Percentiles rank a stretch among this genome's conserved stretches.
Evolutionary conservation across 2,329 filamentous ascomycete species (phyloP).

Genomic region (Epichloe coenophiala): DNA sequence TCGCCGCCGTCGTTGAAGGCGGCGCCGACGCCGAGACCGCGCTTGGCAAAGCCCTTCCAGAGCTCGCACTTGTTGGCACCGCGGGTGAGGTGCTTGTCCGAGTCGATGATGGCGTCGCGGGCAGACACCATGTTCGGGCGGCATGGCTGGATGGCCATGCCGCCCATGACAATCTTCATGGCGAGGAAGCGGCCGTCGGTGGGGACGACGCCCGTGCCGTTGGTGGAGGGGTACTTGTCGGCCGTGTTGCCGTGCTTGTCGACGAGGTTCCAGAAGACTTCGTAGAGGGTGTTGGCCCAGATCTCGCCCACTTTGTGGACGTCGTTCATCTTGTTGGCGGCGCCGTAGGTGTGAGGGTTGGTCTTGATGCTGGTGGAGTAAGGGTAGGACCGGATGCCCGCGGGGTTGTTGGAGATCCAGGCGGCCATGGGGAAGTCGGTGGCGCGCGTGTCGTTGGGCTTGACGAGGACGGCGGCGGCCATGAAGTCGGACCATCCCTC

Average conservation of each 20-base stretch:
- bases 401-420: conserved; percentile 31
- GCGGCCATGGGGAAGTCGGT: conserved; percentile 35
- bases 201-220: too few relatives aligned
- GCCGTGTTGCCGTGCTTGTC: conserved; percentile 40
- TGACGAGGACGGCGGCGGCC: conserved; percentile 35
- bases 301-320: conserved; percentile 37
- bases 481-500: conserved; percentile 46
- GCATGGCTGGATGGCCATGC: too few relatives aligned
- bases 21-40: too few relatives aligned
- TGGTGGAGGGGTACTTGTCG: conserved; percentile 20
- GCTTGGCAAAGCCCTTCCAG: conserved; percentile 33
- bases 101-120: too few relatives aligned
- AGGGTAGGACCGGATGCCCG: conserved; percentile 35
- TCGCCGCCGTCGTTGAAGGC: background rate
- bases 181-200: too few relatives aligned
- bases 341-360: conserved; percentile 38
- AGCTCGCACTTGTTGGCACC: conserved; percentile 21
- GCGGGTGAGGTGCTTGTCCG: conserved; percentile 14
- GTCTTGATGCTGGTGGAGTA: conserved; percentile 36
- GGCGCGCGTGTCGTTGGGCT: conserved; percentile 28
- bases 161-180: conserved; percentile 15
- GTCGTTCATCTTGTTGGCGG: conserved; percentile 20
- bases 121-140: too few relatives aligned
- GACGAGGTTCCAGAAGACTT: conserved; percentile 44
- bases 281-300: conserved; percentile 40